phyloP scores from a whole-genome alignment of 352 stramenopile species.

The Globisporangium megalacanthum region DNA sequence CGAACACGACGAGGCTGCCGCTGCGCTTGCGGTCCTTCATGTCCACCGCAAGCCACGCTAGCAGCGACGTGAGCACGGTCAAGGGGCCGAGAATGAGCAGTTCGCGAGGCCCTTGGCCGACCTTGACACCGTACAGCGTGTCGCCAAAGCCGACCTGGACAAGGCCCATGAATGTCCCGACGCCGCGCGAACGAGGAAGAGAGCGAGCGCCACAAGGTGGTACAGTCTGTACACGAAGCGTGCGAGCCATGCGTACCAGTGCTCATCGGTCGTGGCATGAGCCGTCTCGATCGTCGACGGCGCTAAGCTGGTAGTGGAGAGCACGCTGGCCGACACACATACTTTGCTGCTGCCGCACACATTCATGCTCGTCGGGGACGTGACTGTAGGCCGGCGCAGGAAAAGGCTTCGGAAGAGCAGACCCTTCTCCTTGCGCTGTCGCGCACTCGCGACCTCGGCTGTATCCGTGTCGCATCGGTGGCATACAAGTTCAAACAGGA shows the following conservation, averaged over 20 bases:
- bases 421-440: constrained; percentile 75
- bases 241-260: constrained; percentile 65
- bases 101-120: constrained; percentile 42
- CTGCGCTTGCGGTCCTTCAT: constrained; percentile 32
- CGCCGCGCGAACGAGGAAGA: constrained; percentile 40
- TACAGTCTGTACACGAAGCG: constrained; percentile 40
- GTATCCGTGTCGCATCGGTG: constrained; percentile 61
- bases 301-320: background rate
- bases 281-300: constrained; percentile 34
- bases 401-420: constrained; percentile 49
- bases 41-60: constrained; percentile 51
- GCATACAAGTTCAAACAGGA: constrained; percentile 53
- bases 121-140: constrained; percentile 42
- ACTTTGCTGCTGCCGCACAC: background rate
- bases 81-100: constrained; percentile 25
- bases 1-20: constrained; percentile 24
- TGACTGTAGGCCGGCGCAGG: constrained; percentile 4
- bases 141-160: constrained; percentile 43
- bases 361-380: background rate
- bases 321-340: background rate
- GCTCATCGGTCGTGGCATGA: constrained; percentile 65
- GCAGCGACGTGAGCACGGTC: constrained; percentile 27
- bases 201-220: constrained; percentile 16
- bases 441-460: constrained; percentile 37
- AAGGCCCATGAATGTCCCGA: constrained; percentile 50